These are phyloP conservation scores for Passiflora organensis DNA, from an alignment of 345 rosid genomes.

Conservation along the genomic window DNA sequence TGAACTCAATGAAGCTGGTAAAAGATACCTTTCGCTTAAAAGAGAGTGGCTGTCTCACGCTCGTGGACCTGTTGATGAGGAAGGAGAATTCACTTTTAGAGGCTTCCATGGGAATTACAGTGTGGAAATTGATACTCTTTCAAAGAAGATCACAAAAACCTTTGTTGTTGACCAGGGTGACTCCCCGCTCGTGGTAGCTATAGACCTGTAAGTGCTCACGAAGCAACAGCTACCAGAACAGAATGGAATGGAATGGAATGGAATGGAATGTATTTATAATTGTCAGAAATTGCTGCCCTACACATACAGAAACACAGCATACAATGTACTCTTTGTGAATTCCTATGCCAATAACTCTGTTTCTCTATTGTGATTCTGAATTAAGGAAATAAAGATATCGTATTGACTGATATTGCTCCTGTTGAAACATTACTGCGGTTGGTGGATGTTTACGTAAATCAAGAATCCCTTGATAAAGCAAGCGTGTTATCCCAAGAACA, in stretches of 20 bases:
- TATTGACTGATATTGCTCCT: too few relatives aligned
- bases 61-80: constrained; percentile 47
- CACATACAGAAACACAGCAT: too few relatives aligned
- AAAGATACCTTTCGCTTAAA: constrained; percentile 60
- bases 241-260: too few relatives aligned
- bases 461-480: too few relatives aligned
- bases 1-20: constrained; percentile 78
- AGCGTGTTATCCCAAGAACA: too few relatives aligned
- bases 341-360: too few relatives aligned
- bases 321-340: too few relatives aligned
- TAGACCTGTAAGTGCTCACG: constrained; percentile 39
- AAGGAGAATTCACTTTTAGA: constrained; percentile 54
- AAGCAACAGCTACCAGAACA: too few relatives aligned
- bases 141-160: constrained; percentile 40
- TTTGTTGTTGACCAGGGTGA: constrained; percentile 62
- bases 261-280: background rate
- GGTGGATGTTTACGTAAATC: too few relatives aligned
- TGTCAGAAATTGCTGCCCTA: background rate
- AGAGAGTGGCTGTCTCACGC: constrained; percentile 61
- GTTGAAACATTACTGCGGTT: too few relatives aligned
- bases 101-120: constrained; percentile 78
- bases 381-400: too few relatives aligned
- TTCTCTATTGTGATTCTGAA: too few relatives aligned
- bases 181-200: constrained; percentile 46
- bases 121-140: constrained; percentile 40